Evolutionary conservation across 1,139 yeast genomes (phyloP).

Genomic region (Nakaseomyces kungkrabaensis): DNA sequence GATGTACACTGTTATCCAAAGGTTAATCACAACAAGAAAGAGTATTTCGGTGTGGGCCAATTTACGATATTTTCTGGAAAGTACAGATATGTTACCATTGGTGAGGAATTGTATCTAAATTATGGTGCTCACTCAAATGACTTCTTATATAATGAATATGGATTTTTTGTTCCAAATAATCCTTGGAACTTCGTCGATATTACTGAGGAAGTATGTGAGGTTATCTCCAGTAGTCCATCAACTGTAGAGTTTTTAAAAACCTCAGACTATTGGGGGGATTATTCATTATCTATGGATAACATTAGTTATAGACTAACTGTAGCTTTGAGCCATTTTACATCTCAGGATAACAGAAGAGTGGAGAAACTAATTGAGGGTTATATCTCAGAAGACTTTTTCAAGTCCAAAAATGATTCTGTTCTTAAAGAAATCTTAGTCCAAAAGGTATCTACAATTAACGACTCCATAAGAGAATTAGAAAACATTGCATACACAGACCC

Average conservation of each 20-base stretch:
- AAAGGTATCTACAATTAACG: background rate
- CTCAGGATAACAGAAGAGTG: conserved; percentile 19
- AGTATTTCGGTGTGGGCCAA: conserved; percentile 15
- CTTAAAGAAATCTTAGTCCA: conserved; percentile 3
- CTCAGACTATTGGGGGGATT: conserved; percentile 58
- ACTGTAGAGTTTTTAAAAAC: conserved; percentile 42
- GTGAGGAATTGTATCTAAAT: conserved; percentile 58
- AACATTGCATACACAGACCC: background rate
- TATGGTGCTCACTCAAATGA: conserved; percentile 88
- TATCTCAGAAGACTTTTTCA: conserved; percentile 24
- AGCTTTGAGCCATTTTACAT: conserved; percentile 45
- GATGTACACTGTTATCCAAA: conserved; percentile 22
- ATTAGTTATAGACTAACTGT: conserved; percentile 68
- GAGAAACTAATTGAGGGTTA: conserved; percentile 23
- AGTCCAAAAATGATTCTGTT: conserved; percentile 8
- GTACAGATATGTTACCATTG: conserved; percentile 29
- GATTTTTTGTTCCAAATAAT: conserved; percentile 52
- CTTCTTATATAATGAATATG: conserved; percentile 76
- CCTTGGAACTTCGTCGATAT: conserved; percentile 67
- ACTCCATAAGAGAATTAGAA: background rate
- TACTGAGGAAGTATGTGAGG: conserved; percentile 33
- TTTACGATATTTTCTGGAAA: conserved; percentile 21
- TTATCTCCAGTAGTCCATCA: conserved; percentile 29
- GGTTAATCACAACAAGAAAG: conserved; percentile 9
- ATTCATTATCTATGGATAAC: conserved; percentile 45